These are phyloP conservation scores for Botryotinia narcissicola DNA, from an alignment of 2,329 filamentous ascomycete species.

Conservation along the genomic window DNA sequence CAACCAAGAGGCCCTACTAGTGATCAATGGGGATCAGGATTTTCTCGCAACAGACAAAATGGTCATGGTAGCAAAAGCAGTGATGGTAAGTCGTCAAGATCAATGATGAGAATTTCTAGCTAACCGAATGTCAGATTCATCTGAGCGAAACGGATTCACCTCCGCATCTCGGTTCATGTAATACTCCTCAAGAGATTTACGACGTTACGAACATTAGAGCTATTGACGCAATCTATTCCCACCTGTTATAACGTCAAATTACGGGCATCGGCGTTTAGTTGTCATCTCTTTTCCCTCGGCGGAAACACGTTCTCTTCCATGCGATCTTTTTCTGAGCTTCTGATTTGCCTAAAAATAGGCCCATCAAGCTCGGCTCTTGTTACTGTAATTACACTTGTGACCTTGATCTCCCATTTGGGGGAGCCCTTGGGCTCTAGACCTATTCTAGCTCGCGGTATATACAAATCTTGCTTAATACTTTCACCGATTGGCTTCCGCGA, in stretches of 20 bases:
- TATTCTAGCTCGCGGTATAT: constrained; percentile 19
- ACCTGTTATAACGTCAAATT: constrained; percentile 25
- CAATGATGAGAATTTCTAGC: constrained; percentile 29
- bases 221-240: constrained; percentile 24
- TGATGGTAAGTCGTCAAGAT: constrained; percentile 46
- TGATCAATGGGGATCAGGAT: constrained; percentile 56
- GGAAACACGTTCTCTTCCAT: constrained; percentile 4
- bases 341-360: background rate
- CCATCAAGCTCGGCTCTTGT: constrained; percentile 11
- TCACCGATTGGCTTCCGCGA: constrained; percentile 27
- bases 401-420: constrained; percentile 12
- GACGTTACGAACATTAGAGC: constrained; percentile 36
- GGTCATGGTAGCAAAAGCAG: constrained; percentile 62
- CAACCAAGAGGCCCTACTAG: constrained; percentile 61
- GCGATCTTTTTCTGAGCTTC: background rate
- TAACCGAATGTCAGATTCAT: constrained; percentile 37
- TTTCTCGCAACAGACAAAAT: constrained; percentile 54
- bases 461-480: constrained; percentile 15
- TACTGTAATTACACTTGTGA: constrained; percentile 19
- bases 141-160: constrained; percentile 35
- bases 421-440: constrained; percentile 9
- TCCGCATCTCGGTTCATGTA: constrained; percentile 22
- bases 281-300: constrained; percentile 15
- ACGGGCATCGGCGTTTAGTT: constrained; percentile 25
- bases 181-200: constrained; percentile 27